phyloP scores from a whole-genome alignment of 805 yeast species.

The Torulaspora microellipsoides region DNA sequence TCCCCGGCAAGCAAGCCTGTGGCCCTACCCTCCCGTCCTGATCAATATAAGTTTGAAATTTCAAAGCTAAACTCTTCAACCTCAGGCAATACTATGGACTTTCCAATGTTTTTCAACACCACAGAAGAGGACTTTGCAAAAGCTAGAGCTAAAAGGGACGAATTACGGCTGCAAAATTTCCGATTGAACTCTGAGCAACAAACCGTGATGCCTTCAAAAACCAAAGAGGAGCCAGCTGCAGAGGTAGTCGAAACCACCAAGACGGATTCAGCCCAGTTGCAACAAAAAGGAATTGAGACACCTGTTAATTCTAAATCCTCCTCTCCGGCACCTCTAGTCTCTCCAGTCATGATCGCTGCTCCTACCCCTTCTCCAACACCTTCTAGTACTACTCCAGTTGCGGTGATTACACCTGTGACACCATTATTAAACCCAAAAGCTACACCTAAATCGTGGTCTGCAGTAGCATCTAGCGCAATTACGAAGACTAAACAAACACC shows the following conservation, averaged over 20 bases:
- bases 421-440: constrained; percentile 18
- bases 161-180: constrained; percentile 15
- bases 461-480: constrained; percentile 32
- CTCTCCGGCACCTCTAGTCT: background rate
- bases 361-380: background rate
- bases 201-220: background rate
- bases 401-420: constrained; percentile 4
- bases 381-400: constrained; percentile 1
- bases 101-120: constrained; percentile 32
- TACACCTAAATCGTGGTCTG: constrained; percentile 33
- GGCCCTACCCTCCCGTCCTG: constrained; percentile 11
- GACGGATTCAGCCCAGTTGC: background rate
- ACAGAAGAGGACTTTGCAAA: constrained; percentile 31
- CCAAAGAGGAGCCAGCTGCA: background rate
- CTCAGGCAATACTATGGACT: constrained; percentile 10
- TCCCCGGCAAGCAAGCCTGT: constrained; percentile 3
- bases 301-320: background rate
- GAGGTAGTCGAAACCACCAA: background rate
- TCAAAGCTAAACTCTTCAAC: constrained; percentile 17
- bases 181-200: background rate
- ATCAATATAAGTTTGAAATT: constrained; percentile 27
- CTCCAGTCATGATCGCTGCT: background rate
- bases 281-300: background rate
- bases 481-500: constrained; percentile 20
- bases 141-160: constrained; percentile 26